Percentiles rank a stretch among this genome's conserved stretches.
Conservation (phyloP, 2,329 filamentous ascomycete genomes). For the Sclerotinia minor region DNA sequence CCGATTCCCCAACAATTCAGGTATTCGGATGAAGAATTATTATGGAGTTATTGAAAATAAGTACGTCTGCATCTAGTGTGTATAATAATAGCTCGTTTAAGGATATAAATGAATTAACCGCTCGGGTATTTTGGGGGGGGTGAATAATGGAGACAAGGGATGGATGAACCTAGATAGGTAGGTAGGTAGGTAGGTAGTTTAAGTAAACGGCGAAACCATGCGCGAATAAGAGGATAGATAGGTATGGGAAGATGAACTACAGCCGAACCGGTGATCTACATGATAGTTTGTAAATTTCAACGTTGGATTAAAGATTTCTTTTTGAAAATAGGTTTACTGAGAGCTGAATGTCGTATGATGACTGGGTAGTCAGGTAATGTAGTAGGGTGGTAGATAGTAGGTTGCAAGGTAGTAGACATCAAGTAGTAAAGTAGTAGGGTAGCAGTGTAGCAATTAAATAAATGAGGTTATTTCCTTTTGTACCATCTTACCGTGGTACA, state of each 20-base stretch:
- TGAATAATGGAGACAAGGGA: neutral
- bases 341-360: neutral
- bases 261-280: neutral
- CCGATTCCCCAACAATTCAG: neutral
- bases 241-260: neutral
- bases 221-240: neutral
- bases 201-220: neutral
- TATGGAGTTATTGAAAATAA: neutral
- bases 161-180: too few species aligned
- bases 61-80: neutral
- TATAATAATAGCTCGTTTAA: neutral
- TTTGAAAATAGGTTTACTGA: neutral
- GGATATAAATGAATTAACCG: slow-evolving; percentile 18
- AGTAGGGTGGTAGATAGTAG: neutral
- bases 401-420: too few species aligned
- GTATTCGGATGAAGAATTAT: too few species aligned
- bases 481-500: slow-evolving; percentile 5
- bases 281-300: neutral
- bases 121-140: slow-evolving; percentile 8
- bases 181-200: too few species aligned
- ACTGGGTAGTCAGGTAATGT: neutral
- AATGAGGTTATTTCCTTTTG: slow-evolving; percentile 10
- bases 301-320: neutral
- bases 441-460: neutral
- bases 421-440: neutral